Base-by-base conservation (phyloP, 371 early-diverging fungal genomes). In the Rhizomucor miehei region DNA sequence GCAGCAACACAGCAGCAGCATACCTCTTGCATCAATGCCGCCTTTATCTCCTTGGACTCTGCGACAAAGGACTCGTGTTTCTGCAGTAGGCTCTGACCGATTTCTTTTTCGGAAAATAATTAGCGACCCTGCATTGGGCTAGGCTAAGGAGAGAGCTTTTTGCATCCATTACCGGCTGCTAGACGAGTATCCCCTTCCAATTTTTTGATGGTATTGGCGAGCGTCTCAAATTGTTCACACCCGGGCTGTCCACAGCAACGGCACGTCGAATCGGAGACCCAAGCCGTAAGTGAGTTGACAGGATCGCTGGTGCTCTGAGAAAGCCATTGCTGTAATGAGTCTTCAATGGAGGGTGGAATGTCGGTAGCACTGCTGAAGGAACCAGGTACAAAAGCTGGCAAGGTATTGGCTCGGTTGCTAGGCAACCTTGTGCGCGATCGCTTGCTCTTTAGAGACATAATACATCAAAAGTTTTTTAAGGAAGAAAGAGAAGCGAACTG, bases 81-180 rank as follows among this genome's bases (percentile, higher is more conserved):
- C 17, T 71, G 56, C 29, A 77, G 52, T 24, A 77, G 50, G 45
- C 71, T 66, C 50, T 77, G 77, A 20, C 77, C 77, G 41, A 77
- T 77, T 52, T 71, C 77, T 59, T 53, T 39, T 54, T 23, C 10
- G 25, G n/a, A 40, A 20, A 29, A 29, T 29, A 29, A 29, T 29
- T 29, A 29, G 29, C 29, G 29, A 29, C 29, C 29, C 29, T 29
- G 29, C 29, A 29, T 29, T 8, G 29, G 29, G 29, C 29, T 29
- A 5, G 29, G 29, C 29, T 29, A 29, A 29, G 29, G 29, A 29
- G 29, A 29, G 5, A 3, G 29, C 29, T 29, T 29, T 29, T 1
- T 37, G 43, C 40, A 29, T 62, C 19, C 38, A 40, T 56, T 73
- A 73, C 77, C 77, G 44, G 77, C 77, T 44, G 77, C 77, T 40